Conservation (phyloP, 768 basidiomycete species). For the Lactarius psammicola region DNA sequence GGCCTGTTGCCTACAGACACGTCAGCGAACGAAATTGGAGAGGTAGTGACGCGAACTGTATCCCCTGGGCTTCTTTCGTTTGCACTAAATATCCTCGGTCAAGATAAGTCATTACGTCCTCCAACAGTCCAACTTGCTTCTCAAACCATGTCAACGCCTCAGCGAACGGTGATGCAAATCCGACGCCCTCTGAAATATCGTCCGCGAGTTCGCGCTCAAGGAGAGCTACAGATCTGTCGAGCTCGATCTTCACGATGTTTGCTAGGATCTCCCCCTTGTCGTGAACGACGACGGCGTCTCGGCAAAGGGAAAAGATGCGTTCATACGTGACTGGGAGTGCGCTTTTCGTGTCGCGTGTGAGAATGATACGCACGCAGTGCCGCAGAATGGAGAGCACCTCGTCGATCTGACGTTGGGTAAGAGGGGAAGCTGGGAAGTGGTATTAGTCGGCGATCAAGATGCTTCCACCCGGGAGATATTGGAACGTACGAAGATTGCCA, state of each 20-base stretch:
- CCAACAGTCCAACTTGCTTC: slow-evolving; percentile 49
- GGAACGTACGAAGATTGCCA: slow-evolving; percentile 39
- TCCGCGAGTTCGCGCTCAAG: slow-evolving; percentile 42
- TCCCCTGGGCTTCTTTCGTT: slow-evolving; percentile 42
- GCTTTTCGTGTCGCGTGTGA: slow-evolving; percentile 37
- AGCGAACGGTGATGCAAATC: slow-evolving; percentile 62
- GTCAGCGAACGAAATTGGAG: background rate
- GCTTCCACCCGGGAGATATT: background rate
- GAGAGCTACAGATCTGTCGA: slow-evolving; percentile 52
- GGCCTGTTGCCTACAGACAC: slow-evolving; percentile 19
- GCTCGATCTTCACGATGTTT: slow-evolving; percentile 52
- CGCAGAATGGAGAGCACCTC: slow-evolving; percentile 36
- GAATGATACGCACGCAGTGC: slow-evolving; percentile 39
- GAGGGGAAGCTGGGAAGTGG: slow-evolving; percentile 26
- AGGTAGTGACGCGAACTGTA: slow-evolving; percentile 12
- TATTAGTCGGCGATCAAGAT: background rate
- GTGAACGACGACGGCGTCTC: slow-evolving; percentile 50
- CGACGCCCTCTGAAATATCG: slow-evolving; percentile 36
- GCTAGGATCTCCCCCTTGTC: slow-evolving; percentile 60
- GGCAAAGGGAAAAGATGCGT: slow-evolving; percentile 55
- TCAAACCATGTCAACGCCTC: slow-evolving; percentile 62
- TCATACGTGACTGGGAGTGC: slow-evolving; percentile 52
- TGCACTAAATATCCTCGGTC: slow-evolving; percentile 17
- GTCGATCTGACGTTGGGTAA: slow-evolving; percentile 23
- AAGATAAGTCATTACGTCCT: slow-evolving; percentile 10